Evolutionary conservation across 805 yeast genomes (phyloP).

Genomic region (Starmerella kuoi): DNA sequence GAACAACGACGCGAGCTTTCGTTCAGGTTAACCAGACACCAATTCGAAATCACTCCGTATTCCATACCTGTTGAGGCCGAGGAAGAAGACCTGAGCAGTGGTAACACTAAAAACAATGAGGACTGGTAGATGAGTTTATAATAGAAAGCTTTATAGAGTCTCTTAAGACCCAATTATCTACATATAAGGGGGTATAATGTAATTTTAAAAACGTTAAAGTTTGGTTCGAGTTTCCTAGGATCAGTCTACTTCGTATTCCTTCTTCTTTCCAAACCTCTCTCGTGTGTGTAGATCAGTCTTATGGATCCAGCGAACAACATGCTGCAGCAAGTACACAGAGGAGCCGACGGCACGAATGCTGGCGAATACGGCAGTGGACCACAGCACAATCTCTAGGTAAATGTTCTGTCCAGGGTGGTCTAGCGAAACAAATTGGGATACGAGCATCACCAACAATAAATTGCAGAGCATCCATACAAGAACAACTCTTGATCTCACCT

Average conservation of each 20-base stretch:
- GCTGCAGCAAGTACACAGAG: conserved; percentile 46
- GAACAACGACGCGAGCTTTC: conserved; percentile 65
- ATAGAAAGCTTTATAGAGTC: no score
- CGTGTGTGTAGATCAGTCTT: conserved; percentile 22
- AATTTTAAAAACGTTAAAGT: no score
- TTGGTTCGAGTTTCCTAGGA: no score
- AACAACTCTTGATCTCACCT: conserved; percentile 91
- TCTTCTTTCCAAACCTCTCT: conserved; percentile 12
- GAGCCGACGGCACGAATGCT: conserved; percentile 77
- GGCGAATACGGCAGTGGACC: conserved; percentile 85
- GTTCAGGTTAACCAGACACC: conserved; percentile 69
- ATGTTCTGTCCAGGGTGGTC: conserved; percentile 55
- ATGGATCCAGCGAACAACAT: conserved; percentile 22
- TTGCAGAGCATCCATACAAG: conserved; percentile 84
- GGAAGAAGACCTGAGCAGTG: no score
- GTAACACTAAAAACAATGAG: not conserved
- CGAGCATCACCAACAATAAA: conserved; percentile 69
- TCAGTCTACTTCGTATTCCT: not conserved
- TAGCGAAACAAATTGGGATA: conserved; percentile 68
- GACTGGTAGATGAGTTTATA: conserved; percentile 1
- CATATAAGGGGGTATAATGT: no score
- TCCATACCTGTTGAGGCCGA: conserved; percentile 92
- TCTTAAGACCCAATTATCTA: no score
- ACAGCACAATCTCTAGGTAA: conserved; percentile 70
- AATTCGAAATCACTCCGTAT: conserved; percentile 85